Evolutionary conservation across 306 rosid species (phyloP), one percentile per base, ranked within the genome.

Genomic region (Glycine tomentella): DNA sequence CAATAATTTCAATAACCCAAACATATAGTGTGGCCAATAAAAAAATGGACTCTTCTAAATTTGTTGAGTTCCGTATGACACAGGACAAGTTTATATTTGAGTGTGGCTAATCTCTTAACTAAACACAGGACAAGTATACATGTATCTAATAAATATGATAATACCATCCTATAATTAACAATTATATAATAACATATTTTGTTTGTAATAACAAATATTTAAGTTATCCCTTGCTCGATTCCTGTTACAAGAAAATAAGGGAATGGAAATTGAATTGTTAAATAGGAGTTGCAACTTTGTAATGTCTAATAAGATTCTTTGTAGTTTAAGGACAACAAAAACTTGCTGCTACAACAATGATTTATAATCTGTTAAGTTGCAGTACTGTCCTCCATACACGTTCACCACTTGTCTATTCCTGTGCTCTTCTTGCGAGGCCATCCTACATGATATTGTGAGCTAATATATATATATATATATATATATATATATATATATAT

Each of bases 351-450:
- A 75, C 5, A 16, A 34, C 15, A 31, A 57, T 81, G 55, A 69
- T 81, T 69, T 53, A 68, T 68, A 76, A 74, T 74, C n/a, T 53
- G 68, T 36, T 3, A 16, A 2, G 0, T 72, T 81, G 69, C 69
- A 15, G 46, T 16, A 38, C 46, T 59, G 78, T 45, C 82, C 9
- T 40, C 36, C 49, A 64, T 61, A 15, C 42, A 44, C 14, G 25
- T 76, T 74, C 56, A 44, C n/a, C 57, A 17, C 45, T 15, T 44
- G 10, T 45, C 55, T 56, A 74, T 74, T 20, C 66, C 4, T 56
- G 40, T 38, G 44, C 44, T 25, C 31, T 25, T 25, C 31, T 25
- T 25, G 31, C 31, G 31, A 25, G 31, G 31, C 31, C 31, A 1
- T 25, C 31, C 31, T 25, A 25, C 31, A 25, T 25, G 31, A 0